Evolutionary conservation across 2,329 filamentous ascomycete species (phyloP).

Genomic region (Alternaria burnsii): DNA sequence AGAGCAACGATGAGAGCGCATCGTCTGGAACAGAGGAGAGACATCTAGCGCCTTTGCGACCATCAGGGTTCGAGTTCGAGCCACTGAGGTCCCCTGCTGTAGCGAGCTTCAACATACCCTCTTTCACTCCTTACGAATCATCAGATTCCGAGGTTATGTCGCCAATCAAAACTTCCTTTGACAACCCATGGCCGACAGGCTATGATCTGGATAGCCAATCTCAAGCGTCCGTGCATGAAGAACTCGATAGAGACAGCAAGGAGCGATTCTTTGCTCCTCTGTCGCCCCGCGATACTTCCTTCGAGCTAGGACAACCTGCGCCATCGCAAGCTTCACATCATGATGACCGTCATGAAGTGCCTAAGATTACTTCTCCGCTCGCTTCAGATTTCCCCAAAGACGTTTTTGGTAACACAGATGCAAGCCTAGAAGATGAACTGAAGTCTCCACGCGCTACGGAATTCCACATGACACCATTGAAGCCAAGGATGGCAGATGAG

Average conservation of each 20-base stretch:
- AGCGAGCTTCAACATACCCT: conserved; percentile 21
- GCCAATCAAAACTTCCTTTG: conserved; percentile 43
- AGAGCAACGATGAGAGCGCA: conserved; percentile 22
- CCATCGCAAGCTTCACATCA: neutral
- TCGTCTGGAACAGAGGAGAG: conserved; percentile 23
- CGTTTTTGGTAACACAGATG: conserved; percentile 34
- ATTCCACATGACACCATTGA: conserved; percentile 51
- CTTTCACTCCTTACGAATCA: conserved; percentile 25
- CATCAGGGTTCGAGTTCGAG: conserved; percentile 34
- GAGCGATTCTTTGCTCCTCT: conserved; percentile 28
- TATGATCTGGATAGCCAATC: conserved; percentile 31
- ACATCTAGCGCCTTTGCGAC: conserved; percentile 27
- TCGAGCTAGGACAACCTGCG: conserved; percentile 18
- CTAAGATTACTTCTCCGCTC: conserved; percentile 50
- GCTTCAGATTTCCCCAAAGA: conserved; percentile 49
- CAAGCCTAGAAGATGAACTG: conserved; percentile 49
- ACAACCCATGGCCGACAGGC: conserved; percentile 40
- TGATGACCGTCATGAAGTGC: conserved; percentile 9
- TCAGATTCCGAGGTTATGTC: conserved; percentile 35
- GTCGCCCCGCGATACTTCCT: conserved; percentile 31
- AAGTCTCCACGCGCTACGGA: conserved; percentile 45
- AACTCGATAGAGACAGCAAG: conserved; percentile 15
- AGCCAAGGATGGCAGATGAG: conserved; percentile 42
- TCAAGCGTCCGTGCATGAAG: conserved; percentile 18
- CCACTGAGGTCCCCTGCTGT: conserved; percentile 42